Evolutionary conservation across 805 yeast genomes (phyloP), one percentile per base, ranked within the genome.

Genomic region (Metschnikowia vanudenii): DNA sequence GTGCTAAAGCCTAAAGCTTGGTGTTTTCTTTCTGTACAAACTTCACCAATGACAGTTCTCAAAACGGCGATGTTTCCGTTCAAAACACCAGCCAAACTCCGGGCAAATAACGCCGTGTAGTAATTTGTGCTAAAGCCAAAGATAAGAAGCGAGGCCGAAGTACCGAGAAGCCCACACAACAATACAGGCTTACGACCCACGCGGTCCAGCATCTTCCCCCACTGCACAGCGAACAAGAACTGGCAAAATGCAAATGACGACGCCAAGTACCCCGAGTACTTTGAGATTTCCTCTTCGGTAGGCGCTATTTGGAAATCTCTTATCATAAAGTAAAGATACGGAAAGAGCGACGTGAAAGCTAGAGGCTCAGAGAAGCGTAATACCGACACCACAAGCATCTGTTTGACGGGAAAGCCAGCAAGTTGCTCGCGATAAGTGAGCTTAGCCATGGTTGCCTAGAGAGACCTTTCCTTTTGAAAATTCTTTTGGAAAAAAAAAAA

Each of bases 41-140:
- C 62, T 57, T 82, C 88, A 2, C 86, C 88, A 37, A 82, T 68
- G 40, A 74, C 63, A 0, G 88, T 82, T 59, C 88, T 65, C 28
- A 82, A 57, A n/a, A 82, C 85, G 0, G 83, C 81, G 8, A 81
- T 78, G 57, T 82, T 82, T 6, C 87, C 88, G 57, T 82, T 82
- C 35, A 82, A 62, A 2, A 76, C 62, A 0, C 88, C 88, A 65
- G 78, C 74, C 36, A 74, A 51, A 17, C 75, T 67, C 55, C 87
- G 67, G 9, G 86, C 79, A 12, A 66, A 55, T 3, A 82, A 53
- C 0, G 86, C 86, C 63, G 71, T 67, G 54, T 71, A 74, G 55
- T 72, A 79, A 57, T 73, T 77, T 16, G 61, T 65, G 12, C 83
- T 64, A 51, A 81, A 78, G 1, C 88, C 88, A 52, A 83, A 73